Conservation (phyloP, 2,329 filamentous ascomycete species). For the Aspergillus pseudoterreus region DNA sequence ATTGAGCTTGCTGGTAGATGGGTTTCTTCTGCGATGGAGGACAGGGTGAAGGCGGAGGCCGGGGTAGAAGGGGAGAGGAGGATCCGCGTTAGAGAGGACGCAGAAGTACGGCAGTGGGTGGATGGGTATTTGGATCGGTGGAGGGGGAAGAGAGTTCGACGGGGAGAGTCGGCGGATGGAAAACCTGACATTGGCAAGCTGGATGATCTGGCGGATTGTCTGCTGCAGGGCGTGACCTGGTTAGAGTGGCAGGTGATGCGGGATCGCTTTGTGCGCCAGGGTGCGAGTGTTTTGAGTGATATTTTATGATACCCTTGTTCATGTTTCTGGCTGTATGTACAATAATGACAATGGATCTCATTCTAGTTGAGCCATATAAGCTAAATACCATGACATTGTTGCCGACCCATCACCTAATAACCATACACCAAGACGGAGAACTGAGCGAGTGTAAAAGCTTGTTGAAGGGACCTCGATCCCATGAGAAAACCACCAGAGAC, state of each 20-base stretch:
- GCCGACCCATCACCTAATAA: background rate
- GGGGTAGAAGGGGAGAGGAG: background rate
- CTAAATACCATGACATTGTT: background rate
- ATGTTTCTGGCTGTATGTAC: too few species aligned
- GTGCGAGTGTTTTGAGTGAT: slow-evolving; percentile 13
- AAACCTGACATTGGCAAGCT: slow-evolving; percentile 52
- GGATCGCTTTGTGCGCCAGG: slow-evolving; percentile 22
- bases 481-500: slow-evolving; percentile 9
- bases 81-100: background rate
- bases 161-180: background rate
- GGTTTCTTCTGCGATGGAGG: slow-evolving; percentile 33
- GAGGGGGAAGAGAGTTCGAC: slow-evolving; percentile 12
- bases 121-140: slow-evolving; percentile 29
- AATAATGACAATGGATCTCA: background rate
- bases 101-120: slow-evolving; percentile 17
- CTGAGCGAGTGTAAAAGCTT: background rate
- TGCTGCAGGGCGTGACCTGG: slow-evolving; percentile 75
- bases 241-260: slow-evolving; percentile 62
- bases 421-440: background rate
- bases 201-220: slow-evolving; percentile 76
- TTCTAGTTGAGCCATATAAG: background rate
- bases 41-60: background rate
- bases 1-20: slow-evolving; percentile 59
- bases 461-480: background rate
- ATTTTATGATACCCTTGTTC: background rate